These are phyloP conservation scores for Amanita pallidorosea DNA, from an alignment of 768 basidiomycete species.

Conservation along the genomic window DNA sequence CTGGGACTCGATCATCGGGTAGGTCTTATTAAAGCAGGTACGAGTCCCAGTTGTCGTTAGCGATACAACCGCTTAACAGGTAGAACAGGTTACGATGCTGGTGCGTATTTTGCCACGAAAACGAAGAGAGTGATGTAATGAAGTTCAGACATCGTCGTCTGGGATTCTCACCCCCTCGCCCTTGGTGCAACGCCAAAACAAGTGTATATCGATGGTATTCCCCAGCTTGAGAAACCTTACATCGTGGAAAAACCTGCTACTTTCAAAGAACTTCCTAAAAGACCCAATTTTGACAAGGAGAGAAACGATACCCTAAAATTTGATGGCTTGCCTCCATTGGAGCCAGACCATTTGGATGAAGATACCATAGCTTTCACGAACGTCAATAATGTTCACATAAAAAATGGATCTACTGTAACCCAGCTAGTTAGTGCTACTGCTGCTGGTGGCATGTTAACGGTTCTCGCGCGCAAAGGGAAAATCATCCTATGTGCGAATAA, in stretches of 20 bases:
- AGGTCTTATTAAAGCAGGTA: constrained; percentile 53
- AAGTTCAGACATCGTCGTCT: constrained; percentile 49
- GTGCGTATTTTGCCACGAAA: constrained; percentile 15
- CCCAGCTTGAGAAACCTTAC: constrained; percentile 45
- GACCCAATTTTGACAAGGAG: constrained; percentile 53
- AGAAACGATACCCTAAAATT: constrained; percentile 40
- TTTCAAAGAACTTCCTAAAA: constrained; percentile 42
- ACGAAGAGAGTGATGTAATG: not conserved
- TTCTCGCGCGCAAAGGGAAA: constrained; percentile 41
- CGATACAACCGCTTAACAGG: not conserved
- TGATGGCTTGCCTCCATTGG: constrained; percentile 59
- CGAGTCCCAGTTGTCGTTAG: not conserved
- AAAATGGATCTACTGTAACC: constrained; percentile 18
- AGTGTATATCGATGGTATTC: constrained; percentile 79
- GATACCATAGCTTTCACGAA: constrained; percentile 52
- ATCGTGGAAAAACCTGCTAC: constrained; percentile 37
- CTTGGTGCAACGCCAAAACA: constrained; percentile 73
- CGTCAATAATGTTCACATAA: constrained; percentile 40
- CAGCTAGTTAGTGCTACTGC: constrained; percentile 18
- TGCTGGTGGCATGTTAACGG: constrained; percentile 20
- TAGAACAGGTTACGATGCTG: constrained; percentile 55
- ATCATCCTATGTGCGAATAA: constrained; percentile 33
- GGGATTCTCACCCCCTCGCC: constrained; percentile 70
- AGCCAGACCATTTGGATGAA: constrained; percentile 24
- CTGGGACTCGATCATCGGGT: constrained; percentile 70